Evolutionary conservation across 225 moss, liverwort and hornwort species (phyloP), one percentile per base, ranked within the genome.

Genomic region (Thuidium tamariscinum): DNA sequence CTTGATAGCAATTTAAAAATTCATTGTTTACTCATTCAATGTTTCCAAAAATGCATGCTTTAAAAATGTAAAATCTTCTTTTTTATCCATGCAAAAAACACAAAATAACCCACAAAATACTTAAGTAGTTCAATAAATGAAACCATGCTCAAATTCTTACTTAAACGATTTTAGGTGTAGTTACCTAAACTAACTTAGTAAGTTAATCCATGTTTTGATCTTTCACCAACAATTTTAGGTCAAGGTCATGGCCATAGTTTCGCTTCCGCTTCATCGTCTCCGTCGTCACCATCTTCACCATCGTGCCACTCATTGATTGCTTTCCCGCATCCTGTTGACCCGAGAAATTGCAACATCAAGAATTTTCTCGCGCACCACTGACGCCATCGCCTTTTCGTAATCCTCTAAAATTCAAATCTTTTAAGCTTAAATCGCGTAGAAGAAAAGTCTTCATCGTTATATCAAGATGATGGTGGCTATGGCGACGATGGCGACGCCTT

Each of bases 11-110:
- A 51, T 34, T 21, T 13, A 8, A 51, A 22, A 13, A 7, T 51
- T 22, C 0, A 13, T 13, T 21, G 0, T 51, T 52, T 52, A n/a
- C n/a, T 34, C 22, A 51, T 22, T 13, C 5, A 22, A 0, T 34
- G 3, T 52, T 5, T 4, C 0, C 3, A 7, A 34, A 46, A 30
- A 18, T 11, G 0, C 30, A 18, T 11, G 0, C 14, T 34, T 14
- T 5, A 0, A 14, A 34, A 54, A 54, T n/a, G 0, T n/a, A 15
- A 2, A 15, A n/a, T 52, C 10, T 1, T 10, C 36, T 9, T 36
- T 5, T 3, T 0, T 14, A 0, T n/a, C 54, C n/a, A n/a, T n/a
- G n/a, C n/a, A n/a, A n/a, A n/a, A n/a, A 1, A 2, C 0, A 0
- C 7, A 9, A 36, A 36, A 37, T 0, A n/a, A n/a, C n/a, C 5